Conservation (phyloP, 2,329 filamentous ascomycete species). For the Claviceps sp. region DNA sequence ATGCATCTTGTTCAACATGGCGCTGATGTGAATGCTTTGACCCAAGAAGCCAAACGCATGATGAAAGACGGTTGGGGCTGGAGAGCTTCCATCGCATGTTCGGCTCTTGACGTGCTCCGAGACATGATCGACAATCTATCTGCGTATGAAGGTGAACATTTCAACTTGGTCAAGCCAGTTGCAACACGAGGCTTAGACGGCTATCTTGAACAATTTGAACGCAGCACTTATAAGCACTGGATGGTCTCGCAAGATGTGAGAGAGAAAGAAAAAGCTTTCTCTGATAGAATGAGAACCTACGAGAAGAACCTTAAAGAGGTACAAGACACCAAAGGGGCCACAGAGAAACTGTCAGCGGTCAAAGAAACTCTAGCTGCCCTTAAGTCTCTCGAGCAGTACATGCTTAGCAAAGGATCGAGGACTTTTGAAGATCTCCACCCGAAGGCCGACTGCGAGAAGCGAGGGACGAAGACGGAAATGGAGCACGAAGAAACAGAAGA, state of each 20-base stretch:
- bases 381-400: constrained; percentile 36
- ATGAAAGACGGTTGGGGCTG: constrained; percentile 20
- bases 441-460: constrained; percentile 21
- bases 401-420: constrained; percentile 50
- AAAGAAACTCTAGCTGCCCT: constrained; percentile 35
- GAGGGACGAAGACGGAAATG: constrained; percentile 1
- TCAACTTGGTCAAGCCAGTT: constrained; percentile 1
- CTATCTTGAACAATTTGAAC: constrained; percentile 36
- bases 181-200: constrained; percentile 27
- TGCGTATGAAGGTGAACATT: constrained; percentile 22
- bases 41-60: constrained; percentile 22
- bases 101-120: constrained; percentile 48
- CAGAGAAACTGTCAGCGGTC: constrained; percentile 45
- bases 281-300: constrained; percentile 18
- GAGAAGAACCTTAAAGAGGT: constrained; percentile 12
- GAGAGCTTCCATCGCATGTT: constrained; percentile 26
- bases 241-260: constrained; percentile 28
- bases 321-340: constrained; percentile 9
- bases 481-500: constrained; percentile 3
- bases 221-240: constrained; percentile 50
- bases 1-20: constrained; percentile 48
- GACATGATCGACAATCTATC: constrained; percentile 36
- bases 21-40: constrained; percentile 51
- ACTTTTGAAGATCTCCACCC: constrained; percentile 53
- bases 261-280: constrained; percentile 17